phyloP scores from a whole-genome alignment of 2,329 filamentous ascomycete species.

The Calonectria multiphialidica region DNA sequence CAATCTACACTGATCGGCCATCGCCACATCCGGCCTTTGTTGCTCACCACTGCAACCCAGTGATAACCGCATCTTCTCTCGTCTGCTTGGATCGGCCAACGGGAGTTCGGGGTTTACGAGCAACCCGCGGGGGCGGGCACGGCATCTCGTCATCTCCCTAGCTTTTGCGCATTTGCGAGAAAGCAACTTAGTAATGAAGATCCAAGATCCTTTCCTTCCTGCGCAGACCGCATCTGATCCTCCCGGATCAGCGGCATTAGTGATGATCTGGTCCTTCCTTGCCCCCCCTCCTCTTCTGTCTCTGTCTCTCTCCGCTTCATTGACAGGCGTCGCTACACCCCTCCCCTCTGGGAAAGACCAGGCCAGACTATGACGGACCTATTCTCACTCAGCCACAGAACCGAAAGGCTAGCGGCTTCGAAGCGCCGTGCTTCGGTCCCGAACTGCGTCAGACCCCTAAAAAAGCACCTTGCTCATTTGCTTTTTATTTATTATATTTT shows the following conservation, averaged over 20 bases:
- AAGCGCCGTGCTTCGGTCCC: neutral
- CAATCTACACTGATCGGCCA: neutral
- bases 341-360: no score
- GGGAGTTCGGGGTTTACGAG: neutral
- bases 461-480: neutral
- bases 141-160: neutral
- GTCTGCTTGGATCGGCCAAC: neutral
- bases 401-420: neutral
- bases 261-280: neutral
- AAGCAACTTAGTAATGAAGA: neutral
- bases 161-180: neutral
- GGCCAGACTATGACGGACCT: neutral
- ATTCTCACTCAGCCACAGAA: neutral
- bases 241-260: neutral
- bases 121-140: neutral
- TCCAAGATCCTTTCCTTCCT: neutral
- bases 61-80: neutral
- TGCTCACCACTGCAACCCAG: neutral
- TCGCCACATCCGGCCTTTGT: neutral
- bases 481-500: no score
- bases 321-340: neutral
- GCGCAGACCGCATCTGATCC: neutral
- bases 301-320: no score
- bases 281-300: neutral
- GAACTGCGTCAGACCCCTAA: constrained; percentile 1